Base-by-base conservation (phyloP, 1,139 yeast genomes). In the Scheffersomyces segobiensis region DNA sequence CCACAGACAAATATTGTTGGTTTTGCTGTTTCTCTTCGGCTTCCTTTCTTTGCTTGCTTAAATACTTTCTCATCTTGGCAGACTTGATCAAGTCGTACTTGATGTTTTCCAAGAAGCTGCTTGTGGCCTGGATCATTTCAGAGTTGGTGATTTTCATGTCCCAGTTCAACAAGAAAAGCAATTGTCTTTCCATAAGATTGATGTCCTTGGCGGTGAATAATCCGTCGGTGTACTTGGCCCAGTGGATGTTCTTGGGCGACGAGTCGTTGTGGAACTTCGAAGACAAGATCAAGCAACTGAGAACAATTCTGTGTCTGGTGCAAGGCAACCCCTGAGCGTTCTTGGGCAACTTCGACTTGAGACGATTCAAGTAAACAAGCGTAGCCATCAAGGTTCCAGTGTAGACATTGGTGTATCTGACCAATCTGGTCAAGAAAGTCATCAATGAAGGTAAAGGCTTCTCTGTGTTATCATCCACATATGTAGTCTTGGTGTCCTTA, bases 161-260 rank as follows among this genome's bases (percentile, higher is more conserved):
- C 93, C 93, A 89, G 72, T 88, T 83, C 67, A 89, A 77, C 58
- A 89, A 77, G 67, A 81, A 86, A 59, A 88, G 76, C 61, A 89
- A 77, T 72, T 89, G 95, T 71, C 92, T 84, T 74, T 89, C 96
- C 93, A 89, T 89, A 60, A 89, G 77, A 71, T 89, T 89, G 64
- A 89, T 86, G 70, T 89, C 96, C 63, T 86, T 86, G 57, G 81
- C 75, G 55, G 80, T 77, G 73, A 89, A 89, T 52, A 89, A 77
- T 1, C 91, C 92, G 65, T 89, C 93, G 20, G 93, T 87, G 72
- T 88, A 87, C 63, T 81, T 82, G 49, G 91, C 87, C 96, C 96
- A 89, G 72, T 89, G 93, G 64, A 79, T 78, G 73, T 89, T 89
- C 68, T 88, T 86, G 60, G 93, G 93, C 21, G 91, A 86, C 14